Conservation (phyloP, 441 rosid genomes). For the Bruguiera hainesii region DNA sequence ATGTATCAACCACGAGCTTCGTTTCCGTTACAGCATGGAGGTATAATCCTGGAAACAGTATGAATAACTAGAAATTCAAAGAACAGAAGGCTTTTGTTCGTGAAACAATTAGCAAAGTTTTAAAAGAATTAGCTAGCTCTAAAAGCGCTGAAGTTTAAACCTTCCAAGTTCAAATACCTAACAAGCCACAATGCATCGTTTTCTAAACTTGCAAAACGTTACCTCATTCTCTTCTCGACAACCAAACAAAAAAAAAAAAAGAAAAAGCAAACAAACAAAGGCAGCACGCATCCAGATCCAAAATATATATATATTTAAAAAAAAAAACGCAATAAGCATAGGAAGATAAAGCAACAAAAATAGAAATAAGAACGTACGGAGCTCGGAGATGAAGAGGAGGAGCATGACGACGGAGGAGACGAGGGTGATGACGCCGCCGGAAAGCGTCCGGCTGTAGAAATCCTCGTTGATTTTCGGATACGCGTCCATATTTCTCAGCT, state of each 20-base stretch:
- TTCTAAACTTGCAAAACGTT: too few species aligned
- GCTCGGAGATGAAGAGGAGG: conserved; percentile 94
- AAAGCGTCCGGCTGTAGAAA: conserved; percentile 86
- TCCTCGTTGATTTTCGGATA: conserved; percentile 95
- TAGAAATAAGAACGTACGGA: conserved; percentile 44
- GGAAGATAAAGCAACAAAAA: background rate
- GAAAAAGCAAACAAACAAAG: background rate
- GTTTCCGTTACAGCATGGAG: conserved; percentile 81
- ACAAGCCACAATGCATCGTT: too few species aligned
- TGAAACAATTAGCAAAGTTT: too few species aligned
- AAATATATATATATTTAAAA: background rate
- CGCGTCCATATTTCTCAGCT: conserved; percentile 77
- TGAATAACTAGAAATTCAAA: background rate
- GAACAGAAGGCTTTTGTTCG: background rate
- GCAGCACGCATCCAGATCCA: conserved; percentile 9
- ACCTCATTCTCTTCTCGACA: background rate
- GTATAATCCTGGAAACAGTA: conserved; percentile 57
- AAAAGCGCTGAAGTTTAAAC: too few species aligned
- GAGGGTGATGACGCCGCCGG: conserved; percentile 89
- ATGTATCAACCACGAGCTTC: conserved; percentile 87
- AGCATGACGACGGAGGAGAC: conserved; percentile 82
- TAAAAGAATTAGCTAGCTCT: too few species aligned
- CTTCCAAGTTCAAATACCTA: too few species aligned
- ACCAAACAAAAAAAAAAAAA: background rate
- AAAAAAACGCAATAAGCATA: background rate